A percentile compares a stretch with the other conserved stretches of the same genome.
Evolutionary conservation across 2,329 filamentous ascomycete species (phyloP).

Genomic region (Colletotrichum viniferum): DNA sequence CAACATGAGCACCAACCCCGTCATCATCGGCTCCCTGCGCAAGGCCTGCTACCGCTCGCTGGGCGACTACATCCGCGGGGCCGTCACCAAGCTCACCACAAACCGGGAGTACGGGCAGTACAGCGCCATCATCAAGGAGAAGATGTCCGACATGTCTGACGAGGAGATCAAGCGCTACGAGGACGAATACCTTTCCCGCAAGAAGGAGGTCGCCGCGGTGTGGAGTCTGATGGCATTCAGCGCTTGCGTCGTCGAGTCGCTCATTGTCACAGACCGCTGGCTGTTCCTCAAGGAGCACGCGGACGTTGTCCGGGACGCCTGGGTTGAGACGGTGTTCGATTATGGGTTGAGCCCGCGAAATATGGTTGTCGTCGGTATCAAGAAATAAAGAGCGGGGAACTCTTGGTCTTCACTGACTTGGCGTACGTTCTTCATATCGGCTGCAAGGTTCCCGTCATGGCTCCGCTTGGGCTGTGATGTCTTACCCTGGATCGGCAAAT

Average conservation of each 20-base stretch:
- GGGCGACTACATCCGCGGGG: slow-evolving; percentile 77
- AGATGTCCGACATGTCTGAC: slow-evolving; percentile 73
- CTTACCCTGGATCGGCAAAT: background rate
- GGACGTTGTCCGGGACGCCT: slow-evolving; percentile 72
- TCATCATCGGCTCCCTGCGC: slow-evolving; percentile 84
- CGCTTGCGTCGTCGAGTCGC: slow-evolving; percentile 83
- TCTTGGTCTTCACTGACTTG: background rate
- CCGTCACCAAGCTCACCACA: slow-evolving; percentile 73
- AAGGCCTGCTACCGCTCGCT: slow-evolving; percentile 83
- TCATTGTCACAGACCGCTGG: slow-evolving; percentile 92
- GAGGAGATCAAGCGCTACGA: slow-evolving; percentile 78
- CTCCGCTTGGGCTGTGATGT: background rate
- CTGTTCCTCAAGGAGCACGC: slow-evolving; percentile 80
- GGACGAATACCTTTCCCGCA: slow-evolving; percentile 63
- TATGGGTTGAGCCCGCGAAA: slow-evolving; percentile 87
- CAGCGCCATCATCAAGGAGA: slow-evolving; percentile 65
- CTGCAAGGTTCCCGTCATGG: background rate
- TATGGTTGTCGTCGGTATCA: slow-evolving; percentile 90
- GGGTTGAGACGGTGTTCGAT: slow-evolving; percentile 95
- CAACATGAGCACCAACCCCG: slow-evolving; percentile 70
- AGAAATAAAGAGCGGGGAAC: slow-evolving; percentile 50
- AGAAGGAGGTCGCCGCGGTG: slow-evolving; percentile 82
- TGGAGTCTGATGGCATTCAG: slow-evolving; percentile 98
- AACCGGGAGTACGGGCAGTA: slow-evolving; percentile 62
- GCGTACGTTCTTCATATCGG: background rate